Evolutionary conservation across 371 early-diverging fungal genomes (phyloP), one percentile per base, ranked within the genome.

Genomic region (Circinella umbellata): DNA sequence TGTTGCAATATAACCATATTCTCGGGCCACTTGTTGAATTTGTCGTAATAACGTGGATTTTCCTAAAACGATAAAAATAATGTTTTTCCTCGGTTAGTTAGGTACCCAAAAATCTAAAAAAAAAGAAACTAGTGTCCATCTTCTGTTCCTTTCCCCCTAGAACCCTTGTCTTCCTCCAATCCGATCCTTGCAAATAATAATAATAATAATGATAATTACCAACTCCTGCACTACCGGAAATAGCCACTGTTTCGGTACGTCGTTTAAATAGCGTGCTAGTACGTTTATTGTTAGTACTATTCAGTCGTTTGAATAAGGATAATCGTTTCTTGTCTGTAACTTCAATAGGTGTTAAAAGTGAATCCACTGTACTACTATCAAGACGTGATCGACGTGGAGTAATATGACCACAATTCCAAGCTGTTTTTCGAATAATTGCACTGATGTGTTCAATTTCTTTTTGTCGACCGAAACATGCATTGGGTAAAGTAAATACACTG

Each of bases 401-500:
- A 36, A 67, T 65, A 7, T 69, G 74, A 36, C 77, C 76, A 49
- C 73, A 79, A 63, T 72, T 66, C 53, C 78, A 76, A 0, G 84
- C 80, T 47, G 78, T 78, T 17, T 79, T 69, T 59, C 76, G 73
- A 51, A 84, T 78, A 34, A 84, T 81, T 0, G 62, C 51, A 46
- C 60, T 81, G 39, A 84, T 76, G 14, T 71, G 36, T 20, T 75
- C 76, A 8, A 84, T 63, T 66, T 84, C 84, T 14, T 64, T 55
- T 27, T 65, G 48, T 27, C 87, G 78, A 4, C 88, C 88, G 70
- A 84, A 88, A 42, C 86, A 78, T 1, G 76, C 72, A 46, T 76
- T 86, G 0, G 88, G 88, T 37, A 88, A 67, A 1, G 86, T 83
- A 65, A 88, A 87, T 11, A 86, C 82, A 48, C 83, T 85, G 2